Percentiles rank a stretch among this genome's conserved stretches.
Conservation (phyloP, 176 grass and related monocot genomes). For the Puya raimondii region DNA sequence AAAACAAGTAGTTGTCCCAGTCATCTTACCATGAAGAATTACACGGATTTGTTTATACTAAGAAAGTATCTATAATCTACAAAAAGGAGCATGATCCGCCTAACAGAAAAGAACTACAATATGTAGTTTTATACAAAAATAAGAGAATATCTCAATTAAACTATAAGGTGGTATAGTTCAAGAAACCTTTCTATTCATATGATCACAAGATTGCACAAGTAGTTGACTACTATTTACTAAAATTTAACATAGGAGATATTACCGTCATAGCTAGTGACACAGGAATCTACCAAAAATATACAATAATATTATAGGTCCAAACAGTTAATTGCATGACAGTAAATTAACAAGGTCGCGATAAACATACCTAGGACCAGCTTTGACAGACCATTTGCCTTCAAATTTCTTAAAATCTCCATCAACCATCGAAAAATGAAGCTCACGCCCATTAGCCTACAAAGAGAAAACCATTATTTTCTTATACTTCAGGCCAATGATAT, state of each 20-base stretch:
- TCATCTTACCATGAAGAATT: no score
- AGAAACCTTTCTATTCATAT: neutral
- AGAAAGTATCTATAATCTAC: no score
- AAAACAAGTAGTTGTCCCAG: no score
- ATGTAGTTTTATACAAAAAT: no score
- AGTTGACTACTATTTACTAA: neutral
- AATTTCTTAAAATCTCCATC: slow-evolving; percentile 97
- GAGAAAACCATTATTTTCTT: neutral
- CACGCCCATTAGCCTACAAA: slow-evolving; percentile 52
- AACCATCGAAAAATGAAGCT: slow-evolving; percentile 88
- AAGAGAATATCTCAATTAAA: neutral
- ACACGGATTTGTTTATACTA: no score
- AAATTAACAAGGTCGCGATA: neutral
- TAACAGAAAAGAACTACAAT: no score
- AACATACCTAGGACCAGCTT: slow-evolving; percentile 56
- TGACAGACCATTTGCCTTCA: slow-evolving; percentile 91
- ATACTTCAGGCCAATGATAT: neutral
- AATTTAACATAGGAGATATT: neutral
- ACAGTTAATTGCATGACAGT: neutral
- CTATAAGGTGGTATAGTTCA: neutral
- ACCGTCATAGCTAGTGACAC: neutral
- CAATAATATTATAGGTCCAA: neutral
- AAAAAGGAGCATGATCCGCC: no score
- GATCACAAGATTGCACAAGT: neutral
- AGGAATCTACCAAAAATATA: neutral